Evolutionary conservation across 768 basidiomycete species (phyloP), one percentile per base, ranked within the genome.

Genomic region (Podaxis rugospora): DNA sequence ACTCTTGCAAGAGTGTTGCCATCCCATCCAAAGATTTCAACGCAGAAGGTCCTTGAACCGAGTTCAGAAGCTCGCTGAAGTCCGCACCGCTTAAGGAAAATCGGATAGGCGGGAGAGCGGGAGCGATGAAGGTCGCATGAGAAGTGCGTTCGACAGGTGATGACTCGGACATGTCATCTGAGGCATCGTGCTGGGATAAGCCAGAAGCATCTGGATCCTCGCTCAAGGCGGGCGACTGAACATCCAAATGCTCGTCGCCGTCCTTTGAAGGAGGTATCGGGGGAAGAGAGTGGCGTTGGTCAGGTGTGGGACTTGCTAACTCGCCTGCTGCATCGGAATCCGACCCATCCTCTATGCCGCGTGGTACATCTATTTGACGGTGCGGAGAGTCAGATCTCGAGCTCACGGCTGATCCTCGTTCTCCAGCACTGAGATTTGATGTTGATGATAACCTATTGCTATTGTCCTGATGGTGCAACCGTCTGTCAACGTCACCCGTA

Each of bases 101-200:
- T n/a, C 92, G 86, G 67, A 96, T 94, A 0, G 92, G 92, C 2
- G 93, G 93, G 28, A 95, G 77, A 2, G 92, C 90, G 40, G 94
- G 93, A 0, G 92, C 90, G 52, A 93, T 91, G 70, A 89, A 90
- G 18, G 92, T 92, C 5, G 89, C 78, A 66, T 82, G 83, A 6
- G 88, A 86, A 10, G 82, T 85, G 46, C 80, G 82, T 68, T 90
- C 84, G 32, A 90, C 83, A 0, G 86, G 83, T 1, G 85, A 83
- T 10, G 83, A 83, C 64, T 89, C 88, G 14, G 75, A 74, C 59
- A 73, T 63, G 21, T 81, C 79, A 21, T 83, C 80, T 2, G 77
- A 79, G 53, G 71, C 72, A 51, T 74, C 76, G 54, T 80, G 58
- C 32, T 78, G 74, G 9, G 71, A 69, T 35, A 68, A 51, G 18